Conservation (phyloP, 1,284 basidiomycete genomes). For the Austroboletus novae-zelandiae region DNA sequence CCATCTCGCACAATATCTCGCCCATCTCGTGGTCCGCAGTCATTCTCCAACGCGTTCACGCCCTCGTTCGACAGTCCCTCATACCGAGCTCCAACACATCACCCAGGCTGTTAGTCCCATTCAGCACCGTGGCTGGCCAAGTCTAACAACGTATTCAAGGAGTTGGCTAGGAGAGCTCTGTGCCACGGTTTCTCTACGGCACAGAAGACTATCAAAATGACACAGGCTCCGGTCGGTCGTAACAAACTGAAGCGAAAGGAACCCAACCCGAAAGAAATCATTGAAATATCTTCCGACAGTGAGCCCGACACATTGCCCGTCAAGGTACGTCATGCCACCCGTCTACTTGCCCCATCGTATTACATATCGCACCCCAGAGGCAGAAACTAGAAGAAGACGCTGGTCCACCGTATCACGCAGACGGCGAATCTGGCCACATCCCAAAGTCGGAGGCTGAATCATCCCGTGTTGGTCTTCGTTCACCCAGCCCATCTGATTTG, state of each 20-base stretch:
- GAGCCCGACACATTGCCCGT: slow-evolving; percentile 21
- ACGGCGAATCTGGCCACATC: not conserved
- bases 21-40: not conserved
- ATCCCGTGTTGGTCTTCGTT: slow-evolving; percentile 1
- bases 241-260: slow-evolving; percentile 26
- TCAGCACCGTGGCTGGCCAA: not conserved
- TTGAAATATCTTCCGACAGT: slow-evolving; percentile 33
- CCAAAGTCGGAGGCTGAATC: slow-evolving; percentile 8
- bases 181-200: slow-evolving; percentile 13
- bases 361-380: slow-evolving; percentile 15
- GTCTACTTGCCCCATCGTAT: not conserved
- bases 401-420: not conserved
- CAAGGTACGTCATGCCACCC: slow-evolving; percentile 18
- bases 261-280: slow-evolving; percentile 12
- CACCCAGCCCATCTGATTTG: not conserved
- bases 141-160: slow-evolving; percentile 21
- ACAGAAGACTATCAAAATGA: slow-evolving; percentile 21
- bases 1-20: not conserved
- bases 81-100: slow-evolving; percentile 26
- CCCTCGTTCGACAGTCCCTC: not conserved
- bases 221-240: slow-evolving; percentile 6
- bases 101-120: slow-evolving; percentile 21
- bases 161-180: slow-evolving; percentile 16
- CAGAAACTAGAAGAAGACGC: slow-evolving; percentile 8
- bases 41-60: not conserved